Evolutionary conservation across 2,329 filamentous ascomycete species (phyloP), one percentile per base, ranked within the genome.

Genomic region (Ascochyta lentis): DNA sequence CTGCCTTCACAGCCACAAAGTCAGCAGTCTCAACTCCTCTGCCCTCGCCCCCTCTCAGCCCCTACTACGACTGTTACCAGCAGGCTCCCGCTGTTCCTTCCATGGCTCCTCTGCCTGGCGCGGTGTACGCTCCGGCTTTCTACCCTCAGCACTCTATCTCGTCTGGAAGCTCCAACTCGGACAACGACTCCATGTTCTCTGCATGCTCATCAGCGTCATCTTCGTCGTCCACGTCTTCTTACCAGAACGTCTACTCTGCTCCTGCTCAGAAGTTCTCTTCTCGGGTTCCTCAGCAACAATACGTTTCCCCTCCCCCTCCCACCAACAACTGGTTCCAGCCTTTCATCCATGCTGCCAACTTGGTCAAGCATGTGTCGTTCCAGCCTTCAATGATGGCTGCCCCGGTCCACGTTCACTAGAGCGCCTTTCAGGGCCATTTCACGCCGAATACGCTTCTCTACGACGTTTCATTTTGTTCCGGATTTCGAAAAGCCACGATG

Each of bases 1-100:
- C 88, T 29, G 81, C 82, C 62, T 92, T 97, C 75, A 96, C 89
- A 23, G 78, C 73, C 56, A 80, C 63, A 58, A 78, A 74, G 71
- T 74, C 69, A 58, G 78, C 63, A 64, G 68, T 77, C 16, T 75
- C 80, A 10, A 70, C 73, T 15, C 73, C 78, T 12, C 69, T 78
- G 41, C 71, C 76, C n/a, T 78, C 77, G 41, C 78, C 78, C 45
- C 75, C 76, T n/a, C 77, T 78, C 64, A 72, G 70, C 47, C 77
- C 79, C 7, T 72, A 66, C 64, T 69, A 67, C 48, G 61, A 62
- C 29, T 71, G 66, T 59, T 73, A 71, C 59, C 71, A 72, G 45
- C 69, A 72, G 42, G 54, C 58, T 19, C 54, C 61, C 29, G 46
- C 62, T 44, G 58, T 73, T 47, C 68, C 73, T 51, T 65, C 68